Evolutionary conservation across 768 basidiomycete genomes (phyloP), one percentile per base, ranked within the genome.

Genomic region (Megacollybia marginata): DNA sequence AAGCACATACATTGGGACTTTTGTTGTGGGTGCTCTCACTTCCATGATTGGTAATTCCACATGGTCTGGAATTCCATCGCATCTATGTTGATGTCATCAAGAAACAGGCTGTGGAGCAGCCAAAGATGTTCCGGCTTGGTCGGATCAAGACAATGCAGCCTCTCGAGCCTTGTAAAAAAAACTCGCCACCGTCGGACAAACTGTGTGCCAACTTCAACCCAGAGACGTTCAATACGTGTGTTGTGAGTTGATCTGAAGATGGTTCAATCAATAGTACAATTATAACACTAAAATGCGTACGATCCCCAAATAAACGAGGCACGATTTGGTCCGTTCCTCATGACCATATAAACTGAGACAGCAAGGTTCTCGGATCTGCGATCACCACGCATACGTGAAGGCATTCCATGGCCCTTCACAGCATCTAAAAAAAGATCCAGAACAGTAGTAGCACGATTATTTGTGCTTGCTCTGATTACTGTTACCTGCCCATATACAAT

Each of bases 381-480:
- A 43, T 68, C 63, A 1, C n/a, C n/a, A n/a, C n/a, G n/a, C n/a
- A n/a, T n/a, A n/a, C n/a, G n/a, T n/a, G n/a, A n/a, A n/a, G n/a
- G n/a, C n/a, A n/a, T n/a, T n/a, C n/a, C n/a, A n/a, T n/a, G n/a
- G n/a, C n/a, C n/a, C n/a, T n/a, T n/a, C n/a, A n/a, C n/a, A n/a
- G n/a, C n/a, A n/a, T n/a, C n/a, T n/a, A n/a, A n/a, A n/a, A n/a
- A n/a, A n/a, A n/a, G n/a, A n/a, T n/a, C n/a, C n/a, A n/a, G n/a
- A n/a, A n/a, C n/a, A n/a, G n/a, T n/a, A n/a, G n/a, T 66, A 10
- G 64, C 55, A 5, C 28, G 16, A 43, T 69, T 69, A 46, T 69
- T 51, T 5, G 28, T 52, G 20, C 52, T 64, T 0, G 62, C 62
- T 32, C 23, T 5, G n/a, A 62, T 15, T 0, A 50, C 61, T 12